phyloP scores from a whole-genome alignment of 805 yeast genomes.

The Scheffersomyces lignosus region DNA sequence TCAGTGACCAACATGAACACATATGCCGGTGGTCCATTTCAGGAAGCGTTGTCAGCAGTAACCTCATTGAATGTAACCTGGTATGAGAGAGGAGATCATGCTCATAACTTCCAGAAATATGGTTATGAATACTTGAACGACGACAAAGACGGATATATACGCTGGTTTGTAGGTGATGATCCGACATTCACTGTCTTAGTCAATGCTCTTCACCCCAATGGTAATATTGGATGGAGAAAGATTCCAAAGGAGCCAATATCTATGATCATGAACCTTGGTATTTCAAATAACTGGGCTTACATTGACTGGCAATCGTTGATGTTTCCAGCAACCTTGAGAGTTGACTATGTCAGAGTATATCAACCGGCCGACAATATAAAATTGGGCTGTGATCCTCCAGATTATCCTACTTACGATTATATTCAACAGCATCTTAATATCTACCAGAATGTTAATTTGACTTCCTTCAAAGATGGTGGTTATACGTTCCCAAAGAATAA shows the following conservation, averaged over 20 bases:
- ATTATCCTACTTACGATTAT: conserved; percentile 37
- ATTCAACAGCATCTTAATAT: conserved; percentile 32
- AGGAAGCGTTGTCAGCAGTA: conserved; percentile 39
- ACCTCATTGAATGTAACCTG: conserved; percentile 37
- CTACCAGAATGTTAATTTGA: conserved; percentile 33
- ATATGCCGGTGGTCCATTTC: conserved; percentile 38
- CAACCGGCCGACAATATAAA: conserved; percentile 31
- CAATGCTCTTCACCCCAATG: conserved; percentile 39
- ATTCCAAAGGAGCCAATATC: conserved; percentile 41
- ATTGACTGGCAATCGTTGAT: conserved; percentile 34
- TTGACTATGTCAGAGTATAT: conserved; percentile 42
- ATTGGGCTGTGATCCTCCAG: conserved; percentile 39
- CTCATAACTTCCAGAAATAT: conserved; percentile 30
- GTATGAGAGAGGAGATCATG: conserved; percentile 25
- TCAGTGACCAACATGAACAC: conserved; percentile 36
- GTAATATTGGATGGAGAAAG: conserved; percentile 36
- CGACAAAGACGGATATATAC: conserved; percentile 27
- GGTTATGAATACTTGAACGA: conserved; percentile 36
- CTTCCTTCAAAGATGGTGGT: conserved; percentile 41
- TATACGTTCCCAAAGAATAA: conserved; percentile 53
- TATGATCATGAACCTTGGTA: conserved; percentile 37
- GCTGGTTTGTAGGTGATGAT: conserved; percentile 32
- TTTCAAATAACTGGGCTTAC: conserved; percentile 41
- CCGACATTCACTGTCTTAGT: conserved; percentile 30
- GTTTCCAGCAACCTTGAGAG: conserved; percentile 35